Conservation (phyloP, 1,284 basidiomycete species). For the Apiotrichum laibachii region DNA sequence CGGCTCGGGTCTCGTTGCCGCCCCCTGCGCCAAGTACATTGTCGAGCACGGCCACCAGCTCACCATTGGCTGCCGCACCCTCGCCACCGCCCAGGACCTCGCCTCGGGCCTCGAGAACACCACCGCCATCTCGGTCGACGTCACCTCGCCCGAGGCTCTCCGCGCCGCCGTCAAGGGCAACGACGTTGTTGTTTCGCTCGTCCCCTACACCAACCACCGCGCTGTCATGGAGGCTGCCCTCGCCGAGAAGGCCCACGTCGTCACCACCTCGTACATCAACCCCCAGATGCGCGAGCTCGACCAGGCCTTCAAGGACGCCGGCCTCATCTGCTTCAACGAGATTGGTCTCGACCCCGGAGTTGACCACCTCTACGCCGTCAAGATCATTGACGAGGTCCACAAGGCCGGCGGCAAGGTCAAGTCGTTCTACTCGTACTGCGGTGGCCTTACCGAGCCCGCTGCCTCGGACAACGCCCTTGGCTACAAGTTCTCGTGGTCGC, state of each 20-base stretch:
- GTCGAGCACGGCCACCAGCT: conserved; percentile 78
- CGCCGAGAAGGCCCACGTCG: conserved; percentile 83
- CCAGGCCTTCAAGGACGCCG: conserved; percentile 76
- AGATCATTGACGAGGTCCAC: conserved; percentile 93
- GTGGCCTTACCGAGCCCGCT: conserved; percentile 85
- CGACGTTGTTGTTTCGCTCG: conserved; percentile 93
- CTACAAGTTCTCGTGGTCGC: conserved; percentile 99
- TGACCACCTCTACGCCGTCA: conserved; percentile 93
- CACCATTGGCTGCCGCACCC: conserved; percentile 81
- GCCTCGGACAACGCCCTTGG: conserved; percentile 90
- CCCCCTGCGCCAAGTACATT: conserved; percentile 91
- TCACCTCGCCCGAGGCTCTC: conserved; percentile 68
- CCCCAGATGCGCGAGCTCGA: conserved; percentile 89
- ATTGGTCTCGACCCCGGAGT: conserved; percentile 74
- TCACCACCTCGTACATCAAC: conserved; percentile 91
- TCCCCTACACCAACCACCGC: conserved; percentile 92
- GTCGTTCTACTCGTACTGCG: conserved; percentile 93
- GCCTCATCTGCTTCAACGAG: conserved; percentile 96
- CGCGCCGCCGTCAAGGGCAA: conserved; percentile 76
- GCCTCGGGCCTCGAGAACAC: conserved; percentile 67
- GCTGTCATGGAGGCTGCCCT: conserved; percentile 92
- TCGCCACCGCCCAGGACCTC: conserved; percentile 69
- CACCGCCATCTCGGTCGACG: conserved; percentile 78
- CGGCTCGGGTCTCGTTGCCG: conserved; percentile 92
- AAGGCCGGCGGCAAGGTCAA: conserved; percentile 93